Evolutionary conservation across 73 alveolate species (phyloP).

Genomic region (Tetrahymena malaccensis): DNA sequence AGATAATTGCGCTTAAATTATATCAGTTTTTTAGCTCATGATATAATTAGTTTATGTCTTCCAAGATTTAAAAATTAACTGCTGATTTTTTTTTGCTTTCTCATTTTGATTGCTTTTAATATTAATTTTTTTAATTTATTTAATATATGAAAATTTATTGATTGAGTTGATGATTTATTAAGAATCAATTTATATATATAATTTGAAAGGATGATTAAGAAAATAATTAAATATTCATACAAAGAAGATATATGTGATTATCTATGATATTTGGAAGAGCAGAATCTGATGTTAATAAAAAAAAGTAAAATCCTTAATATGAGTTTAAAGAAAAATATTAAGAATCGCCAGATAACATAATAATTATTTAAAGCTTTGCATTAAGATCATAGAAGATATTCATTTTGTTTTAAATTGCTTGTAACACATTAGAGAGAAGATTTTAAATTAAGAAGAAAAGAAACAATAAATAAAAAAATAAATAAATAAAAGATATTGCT

Average conservation of each 20-base stretch:
- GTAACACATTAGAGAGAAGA: background rate
- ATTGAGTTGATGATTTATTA: background rate
- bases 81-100: background rate
- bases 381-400: background rate
- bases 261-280: background rate
- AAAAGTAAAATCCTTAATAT: background rate
- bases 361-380: background rate
- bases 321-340: background rate
- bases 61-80: background rate
- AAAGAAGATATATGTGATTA: background rate
- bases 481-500: background rate
- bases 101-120: background rate
- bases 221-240: background rate
- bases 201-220: background rate
- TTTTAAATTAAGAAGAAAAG: background rate
- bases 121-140: background rate
- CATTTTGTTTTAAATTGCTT: background rate
- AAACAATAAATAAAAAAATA: background rate
- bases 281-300: background rate
- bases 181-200: background rate
- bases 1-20: background rate
- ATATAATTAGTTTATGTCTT: background rate
- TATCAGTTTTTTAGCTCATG: background rate
- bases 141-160: background rate
- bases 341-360: background rate